phyloP scores from a whole-genome alignment of 2,329 filamentous ascomycete genomes.

The Pseudocercospora crystallina region DNA sequence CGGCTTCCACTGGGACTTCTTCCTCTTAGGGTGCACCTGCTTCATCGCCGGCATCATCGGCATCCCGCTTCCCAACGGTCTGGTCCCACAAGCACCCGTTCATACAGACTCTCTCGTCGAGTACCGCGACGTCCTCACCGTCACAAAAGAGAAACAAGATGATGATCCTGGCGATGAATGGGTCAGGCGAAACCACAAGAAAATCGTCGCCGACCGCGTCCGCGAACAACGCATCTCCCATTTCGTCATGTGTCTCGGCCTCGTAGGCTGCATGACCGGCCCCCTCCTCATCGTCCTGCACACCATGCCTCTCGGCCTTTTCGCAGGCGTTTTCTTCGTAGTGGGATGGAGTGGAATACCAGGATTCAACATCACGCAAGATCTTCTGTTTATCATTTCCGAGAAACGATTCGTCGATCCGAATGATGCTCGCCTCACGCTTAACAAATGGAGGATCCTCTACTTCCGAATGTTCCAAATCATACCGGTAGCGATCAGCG shows the following conservation, averaged over 20 bases:
- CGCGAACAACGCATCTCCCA: constrained; percentile 59
- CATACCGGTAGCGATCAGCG: constrained; percentile 52
- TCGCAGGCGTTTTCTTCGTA: constrained; percentile 59
- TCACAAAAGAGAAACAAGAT: constrained; percentile 47
- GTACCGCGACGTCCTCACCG: constrained; percentile 42
- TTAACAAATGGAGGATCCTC: constrained; percentile 48
- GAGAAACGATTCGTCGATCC: constrained; percentile 51
- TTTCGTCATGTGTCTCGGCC: constrained; percentile 55
- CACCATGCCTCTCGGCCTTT: constrained; percentile 55
- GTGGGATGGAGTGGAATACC: constrained; percentile 55
- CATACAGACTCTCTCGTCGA: constrained; percentile 55
- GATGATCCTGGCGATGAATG: constrained; percentile 40
- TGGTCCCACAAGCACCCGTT: constrained; percentile 61
- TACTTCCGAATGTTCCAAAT: constrained; percentile 55
- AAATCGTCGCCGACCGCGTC: constrained; percentile 48
- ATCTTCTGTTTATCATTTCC: constrained; percentile 50
- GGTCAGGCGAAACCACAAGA: constrained; percentile 44
- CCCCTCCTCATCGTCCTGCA: constrained; percentile 54
- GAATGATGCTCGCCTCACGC: constrained; percentile 47
- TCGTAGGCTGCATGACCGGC: constrained; percentile 58
- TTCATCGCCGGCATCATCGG: constrained; percentile 57
- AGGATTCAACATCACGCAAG: constrained; percentile 54
- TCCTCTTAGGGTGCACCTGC: constrained; percentile 57
- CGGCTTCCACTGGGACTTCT: constrained; percentile 63
- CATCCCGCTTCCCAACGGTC: constrained; percentile 58